These are phyloP conservation scores for Hydnomerulius pinastri DNA, from an alignment of 768 basidiomycete species.

Conservation along the genomic window DNA sequence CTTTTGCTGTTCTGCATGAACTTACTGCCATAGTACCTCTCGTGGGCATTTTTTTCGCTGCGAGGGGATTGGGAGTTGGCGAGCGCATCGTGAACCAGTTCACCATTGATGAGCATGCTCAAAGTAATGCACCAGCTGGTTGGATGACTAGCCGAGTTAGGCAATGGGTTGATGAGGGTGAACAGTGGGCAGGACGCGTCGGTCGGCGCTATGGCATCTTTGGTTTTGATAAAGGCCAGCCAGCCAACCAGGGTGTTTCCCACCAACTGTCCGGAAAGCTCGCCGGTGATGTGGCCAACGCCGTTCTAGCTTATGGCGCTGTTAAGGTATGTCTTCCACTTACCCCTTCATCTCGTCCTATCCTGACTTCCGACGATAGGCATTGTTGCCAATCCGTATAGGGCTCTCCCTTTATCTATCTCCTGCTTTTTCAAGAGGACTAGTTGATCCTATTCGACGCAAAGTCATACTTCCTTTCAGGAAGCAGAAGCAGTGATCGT, in stretches of 20 bases:
- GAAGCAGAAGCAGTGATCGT: neutral
- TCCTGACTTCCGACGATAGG: conserved; percentile 42
- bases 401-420: conserved; percentile 71
- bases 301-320: conserved; percentile 75
- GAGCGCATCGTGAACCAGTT: conserved; percentile 56
- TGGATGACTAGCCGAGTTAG: conserved; percentile 49
- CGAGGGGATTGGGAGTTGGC: conserved; percentile 68
- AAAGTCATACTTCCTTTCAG: conserved; percentile 21
- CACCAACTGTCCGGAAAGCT: conserved; percentile 39
- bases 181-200: conserved; percentile 66
- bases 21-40: conserved; percentile 79
- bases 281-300: conserved; percentile 81
- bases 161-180: conserved; percentile 78
- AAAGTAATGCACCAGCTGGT: conserved; percentile 17
- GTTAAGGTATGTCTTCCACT: conserved; percentile 61
- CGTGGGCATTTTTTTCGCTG: conserved; percentile 69
- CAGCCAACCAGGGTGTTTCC: conserved; percentile 4
- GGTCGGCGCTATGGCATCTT: conserved; percentile 80
- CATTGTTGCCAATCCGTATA: conserved; percentile 71
- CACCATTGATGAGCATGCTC: conserved; percentile 16
- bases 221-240: conserved; percentile 62
- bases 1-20: conserved; percentile 86
- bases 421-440: conserved; percentile 66
- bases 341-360: neutral
- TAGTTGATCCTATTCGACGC: conserved; percentile 63